These are phyloP conservation scores for Aspergillus asperescens DNA, from an alignment of 495 filamentous ascomycete species.

Conservation along the genomic window DNA sequence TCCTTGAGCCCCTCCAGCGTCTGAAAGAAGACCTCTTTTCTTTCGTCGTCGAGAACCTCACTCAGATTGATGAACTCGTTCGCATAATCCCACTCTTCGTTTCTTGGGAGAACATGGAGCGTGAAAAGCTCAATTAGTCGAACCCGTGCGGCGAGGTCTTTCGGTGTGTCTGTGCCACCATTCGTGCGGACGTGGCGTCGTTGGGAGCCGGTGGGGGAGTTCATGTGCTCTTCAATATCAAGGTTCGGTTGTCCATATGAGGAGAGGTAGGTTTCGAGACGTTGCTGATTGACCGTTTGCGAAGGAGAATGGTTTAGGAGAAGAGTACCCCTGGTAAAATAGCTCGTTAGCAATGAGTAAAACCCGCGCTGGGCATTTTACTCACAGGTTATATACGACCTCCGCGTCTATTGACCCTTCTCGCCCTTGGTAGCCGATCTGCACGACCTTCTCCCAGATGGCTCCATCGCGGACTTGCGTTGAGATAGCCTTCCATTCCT, in stretches of 20 bases:
- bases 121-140: conserved; percentile 93
- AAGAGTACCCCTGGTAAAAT: conserved; percentile 64
- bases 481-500: conserved; percentile 75
- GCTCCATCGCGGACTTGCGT: conserved; percentile 76
- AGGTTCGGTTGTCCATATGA: conserved; percentile 64
- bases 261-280: conserved; percentile 86
- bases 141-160: conserved; percentile 67
- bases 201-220: conserved; percentile 20
- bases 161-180: conserved; percentile 68
- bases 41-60: conserved; percentile 85
- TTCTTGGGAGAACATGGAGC: conserved; percentile 83
- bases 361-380: conserved; percentile 5
- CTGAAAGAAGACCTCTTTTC: conserved; percentile 77
- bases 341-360: conserved; percentile 8
- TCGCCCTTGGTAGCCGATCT: conserved; percentile 74
- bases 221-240: conserved; percentile 57
- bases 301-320: conserved; percentile 79
- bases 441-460: conserved; percentile 88
- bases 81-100: conserved; percentile 93
- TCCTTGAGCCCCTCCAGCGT: conserved; percentile 54
- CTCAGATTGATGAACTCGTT: conserved; percentile 79
- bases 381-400: conserved; percentile 86
- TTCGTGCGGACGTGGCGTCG: conserved; percentile 31
- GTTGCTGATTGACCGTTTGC: conserved; percentile 76
- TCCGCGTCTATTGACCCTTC: conserved; percentile 92